Conservation (phyloP, 2,329 filamentous ascomycete genomes). For the Fusarium musae region DNA sequence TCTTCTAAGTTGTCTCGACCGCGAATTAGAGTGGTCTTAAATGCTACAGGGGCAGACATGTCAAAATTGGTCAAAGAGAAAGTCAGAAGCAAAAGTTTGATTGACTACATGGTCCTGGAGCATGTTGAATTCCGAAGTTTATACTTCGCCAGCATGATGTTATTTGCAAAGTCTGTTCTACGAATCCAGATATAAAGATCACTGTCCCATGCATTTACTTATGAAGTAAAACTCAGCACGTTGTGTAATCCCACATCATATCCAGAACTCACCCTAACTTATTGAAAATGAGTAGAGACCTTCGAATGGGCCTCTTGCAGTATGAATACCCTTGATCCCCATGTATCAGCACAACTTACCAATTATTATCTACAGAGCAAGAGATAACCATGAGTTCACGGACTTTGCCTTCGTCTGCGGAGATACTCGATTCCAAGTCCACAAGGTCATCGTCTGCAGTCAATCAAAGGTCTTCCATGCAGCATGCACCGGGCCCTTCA, state of each 20-base stretch:
- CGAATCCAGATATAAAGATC: background rate
- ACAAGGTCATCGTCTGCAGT: background rate
- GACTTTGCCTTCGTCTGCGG: background rate
- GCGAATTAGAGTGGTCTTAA: accelerated
- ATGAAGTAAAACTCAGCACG: background rate
- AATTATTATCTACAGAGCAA: background rate
- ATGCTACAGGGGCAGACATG: accelerated
- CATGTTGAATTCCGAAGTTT: background rate
- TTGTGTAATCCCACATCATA: accelerated
- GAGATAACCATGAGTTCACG: background rate
- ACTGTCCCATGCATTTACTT: background rate
- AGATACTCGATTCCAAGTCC: background rate
- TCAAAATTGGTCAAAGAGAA: no score
- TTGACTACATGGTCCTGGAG: background rate
- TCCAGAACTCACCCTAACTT: background rate
- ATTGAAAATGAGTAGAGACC: background rate
- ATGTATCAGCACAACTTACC: background rate
- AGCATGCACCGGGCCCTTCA: background rate
- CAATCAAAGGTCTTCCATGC: background rate
- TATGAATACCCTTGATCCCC: background rate
- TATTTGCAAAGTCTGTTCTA: accelerated
- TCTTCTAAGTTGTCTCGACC: background rate
- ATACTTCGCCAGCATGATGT: accelerated
- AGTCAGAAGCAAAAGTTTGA: accelerated
- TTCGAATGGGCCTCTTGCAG: background rate